Conservation (phyloP, 2,329 filamentous ascomycete genomes). For the Epichloe elymi region DNA sequence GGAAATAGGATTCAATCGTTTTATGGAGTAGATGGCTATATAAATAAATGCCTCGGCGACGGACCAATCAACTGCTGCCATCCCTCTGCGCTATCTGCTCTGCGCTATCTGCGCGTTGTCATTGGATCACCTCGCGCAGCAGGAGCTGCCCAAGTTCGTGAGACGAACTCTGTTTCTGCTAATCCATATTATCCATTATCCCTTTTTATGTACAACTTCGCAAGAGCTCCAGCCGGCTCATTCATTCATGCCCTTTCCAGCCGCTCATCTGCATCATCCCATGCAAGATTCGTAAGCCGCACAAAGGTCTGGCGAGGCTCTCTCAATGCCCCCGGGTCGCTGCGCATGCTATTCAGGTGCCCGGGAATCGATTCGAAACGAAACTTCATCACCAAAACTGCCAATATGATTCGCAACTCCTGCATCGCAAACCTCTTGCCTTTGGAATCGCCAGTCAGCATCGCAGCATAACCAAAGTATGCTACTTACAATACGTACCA, state of each 20-base stretch:
- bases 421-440: conserved; percentile 2
- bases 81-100: no score
- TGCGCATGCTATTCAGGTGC: neutral
- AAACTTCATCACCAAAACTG: neutral
- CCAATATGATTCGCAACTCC: neutral
- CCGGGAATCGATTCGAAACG: neutral
- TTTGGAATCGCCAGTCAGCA: neutral
- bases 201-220: no score
- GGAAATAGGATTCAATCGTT: no score
- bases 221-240: no score
- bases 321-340: neutral
- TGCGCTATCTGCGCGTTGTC: no score
- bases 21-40: no score
- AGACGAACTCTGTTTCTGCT: no score
- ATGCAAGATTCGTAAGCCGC: neutral
- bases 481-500: neutral
- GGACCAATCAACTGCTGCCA: no score
- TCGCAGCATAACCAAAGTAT: neutral
- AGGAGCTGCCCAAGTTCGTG: no score
- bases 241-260: neutral
- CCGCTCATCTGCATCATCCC: neutral
- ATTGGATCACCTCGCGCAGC: no score
- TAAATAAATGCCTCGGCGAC: no score
- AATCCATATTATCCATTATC: no score
- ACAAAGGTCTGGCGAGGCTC: neutral